Conservation (phyloP, 2,329 filamentous ascomycete genomes). For the Chaetomium sp. region DNA sequence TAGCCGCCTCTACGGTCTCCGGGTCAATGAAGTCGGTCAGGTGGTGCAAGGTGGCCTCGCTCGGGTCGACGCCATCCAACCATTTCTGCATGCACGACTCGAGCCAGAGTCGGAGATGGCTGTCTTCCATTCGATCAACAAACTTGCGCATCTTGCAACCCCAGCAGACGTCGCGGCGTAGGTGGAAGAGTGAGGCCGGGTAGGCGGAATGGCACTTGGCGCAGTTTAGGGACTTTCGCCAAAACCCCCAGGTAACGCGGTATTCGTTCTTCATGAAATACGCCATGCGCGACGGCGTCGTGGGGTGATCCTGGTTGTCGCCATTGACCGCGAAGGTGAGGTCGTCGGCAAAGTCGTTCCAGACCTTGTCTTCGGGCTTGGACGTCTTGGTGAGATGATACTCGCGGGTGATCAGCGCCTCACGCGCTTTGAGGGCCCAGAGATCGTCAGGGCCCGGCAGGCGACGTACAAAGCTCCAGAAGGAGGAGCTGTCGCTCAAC, state of each 20-base stretch:
- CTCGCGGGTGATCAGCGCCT: constrained; percentile 12
- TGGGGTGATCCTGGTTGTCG: constrained; percentile 7
- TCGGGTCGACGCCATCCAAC: not conserved
- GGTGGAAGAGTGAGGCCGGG: constrained; percentile 6
- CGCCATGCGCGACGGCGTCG: not conserved
- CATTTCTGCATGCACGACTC: not conserved
- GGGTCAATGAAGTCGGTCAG: not conserved
- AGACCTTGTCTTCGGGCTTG: not conserved
- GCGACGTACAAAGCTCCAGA: constrained; percentile 20
- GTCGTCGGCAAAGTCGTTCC: constrained; percentile 10
- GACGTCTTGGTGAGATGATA: not conserved
- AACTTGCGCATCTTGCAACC: constrained; percentile 15
- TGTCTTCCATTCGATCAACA: constrained; percentile 15
- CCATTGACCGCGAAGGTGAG: constrained; percentile 17
- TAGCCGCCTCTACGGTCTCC: too few species aligned
- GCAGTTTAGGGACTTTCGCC: constrained; percentile 3
- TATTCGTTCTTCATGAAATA: not conserved
- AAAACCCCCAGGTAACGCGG: not conserved
- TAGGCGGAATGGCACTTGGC: not conserved
- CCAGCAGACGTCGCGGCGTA: constrained; percentile 14
- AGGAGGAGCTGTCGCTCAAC: constrained; percentile 18
- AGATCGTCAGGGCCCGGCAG: constrained; percentile 20
- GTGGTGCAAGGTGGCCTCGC: not conserved
- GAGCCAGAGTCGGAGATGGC: constrained; percentile 18
- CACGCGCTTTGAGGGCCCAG: constrained; percentile 21